Conservation (phyloP, 2,329 filamentous ascomycete species). For the Epichloe aotearoae region DNA sequence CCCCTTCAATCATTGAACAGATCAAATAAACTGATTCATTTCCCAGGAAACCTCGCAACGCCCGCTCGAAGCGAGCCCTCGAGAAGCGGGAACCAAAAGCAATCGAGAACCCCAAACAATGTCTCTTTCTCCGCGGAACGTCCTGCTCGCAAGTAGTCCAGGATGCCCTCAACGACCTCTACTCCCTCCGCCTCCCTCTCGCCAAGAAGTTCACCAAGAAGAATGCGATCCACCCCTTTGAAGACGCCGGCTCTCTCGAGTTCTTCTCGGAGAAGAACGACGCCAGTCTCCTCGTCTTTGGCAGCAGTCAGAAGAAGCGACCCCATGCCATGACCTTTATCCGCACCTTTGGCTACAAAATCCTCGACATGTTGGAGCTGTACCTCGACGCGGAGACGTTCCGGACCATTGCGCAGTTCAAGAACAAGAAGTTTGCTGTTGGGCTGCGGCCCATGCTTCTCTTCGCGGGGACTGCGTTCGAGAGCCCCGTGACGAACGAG, state of each 20-base stretch:
- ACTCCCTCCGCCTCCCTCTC: conserved; percentile 71
- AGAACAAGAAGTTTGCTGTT: conserved; percentile 59
- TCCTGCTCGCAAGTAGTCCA: conserved; percentile 72
- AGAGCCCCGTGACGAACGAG: conserved; percentile 63
- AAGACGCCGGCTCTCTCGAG: conserved; percentile 74
- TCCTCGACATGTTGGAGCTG: conserved; percentile 91
- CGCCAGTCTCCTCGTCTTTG: conserved; percentile 72
- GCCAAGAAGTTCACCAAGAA: conserved; percentile 93
- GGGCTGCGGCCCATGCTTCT: conserved; percentile 80
- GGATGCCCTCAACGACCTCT: conserved; percentile 72
- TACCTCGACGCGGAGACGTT: conserved; percentile 64
- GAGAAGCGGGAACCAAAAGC: conserved; percentile 85
- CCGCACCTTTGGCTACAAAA: conserved; percentile 72
- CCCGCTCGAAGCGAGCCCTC: conserved; percentile 87
- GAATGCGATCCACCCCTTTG: conserved; percentile 89
- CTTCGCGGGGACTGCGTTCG: conserved; percentile 83
- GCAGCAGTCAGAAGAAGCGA: conserved; percentile 83
- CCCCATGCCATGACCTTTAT: conserved; percentile 76
- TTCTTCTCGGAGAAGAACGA: conserved; percentile 98
- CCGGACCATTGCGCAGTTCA: conserved; percentile 60
- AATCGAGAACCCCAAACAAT: conserved; percentile 79
- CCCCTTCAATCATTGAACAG: no score
- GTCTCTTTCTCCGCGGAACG: conserved; percentile 79
- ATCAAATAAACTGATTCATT: neutral
- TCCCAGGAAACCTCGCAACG: conserved; percentile 49